Evolutionary conservation across 2,329 filamentous ascomycete genomes (phyloP).

Genomic region (Cryphonectria carpinicola): DNA sequence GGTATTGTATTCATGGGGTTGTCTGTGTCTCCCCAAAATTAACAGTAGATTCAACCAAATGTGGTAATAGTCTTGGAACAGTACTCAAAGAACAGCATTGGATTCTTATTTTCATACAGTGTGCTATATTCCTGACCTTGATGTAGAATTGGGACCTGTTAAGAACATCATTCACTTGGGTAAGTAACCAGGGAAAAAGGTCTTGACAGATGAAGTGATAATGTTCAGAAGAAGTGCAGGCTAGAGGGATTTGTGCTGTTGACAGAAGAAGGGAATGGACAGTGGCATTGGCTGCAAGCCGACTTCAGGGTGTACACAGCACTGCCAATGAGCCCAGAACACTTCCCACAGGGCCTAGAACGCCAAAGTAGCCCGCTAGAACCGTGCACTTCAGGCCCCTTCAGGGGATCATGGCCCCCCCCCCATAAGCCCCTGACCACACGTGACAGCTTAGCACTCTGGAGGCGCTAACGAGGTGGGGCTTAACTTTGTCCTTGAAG

Average conservation of each 20-base stretch:
- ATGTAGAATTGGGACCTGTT: background rate
- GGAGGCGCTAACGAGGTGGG: constrained; percentile 11
- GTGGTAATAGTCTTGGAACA: background rate
- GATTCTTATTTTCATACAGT: background rate
- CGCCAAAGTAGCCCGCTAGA: background rate
- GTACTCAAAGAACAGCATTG: background rate
- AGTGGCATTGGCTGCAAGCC: background rate
- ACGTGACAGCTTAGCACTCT: constrained; percentile 12
- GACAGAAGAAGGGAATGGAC: no score
- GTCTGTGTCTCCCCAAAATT: no score
- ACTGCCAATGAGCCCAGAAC: background rate
- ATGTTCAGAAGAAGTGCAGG: background rate
- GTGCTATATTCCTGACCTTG: background rate
- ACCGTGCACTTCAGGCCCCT: background rate
- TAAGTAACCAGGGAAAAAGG: no score
- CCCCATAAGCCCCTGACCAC: background rate
- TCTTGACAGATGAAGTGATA: background rate
- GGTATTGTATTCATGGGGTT: no score
- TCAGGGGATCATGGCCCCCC: background rate
- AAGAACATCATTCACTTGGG: background rate
- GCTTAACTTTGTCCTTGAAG: background rate
- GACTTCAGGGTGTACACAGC: background rate
- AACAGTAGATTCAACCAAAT: no score
- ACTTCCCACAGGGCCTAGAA: background rate
- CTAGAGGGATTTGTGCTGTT: no score